Percentiles rank a stretch among this genome's conserved stretches.
Evolutionary conservation across 805 yeast genomes (phyloP).

Genomic region (Lipomyces yamadae): DNA sequence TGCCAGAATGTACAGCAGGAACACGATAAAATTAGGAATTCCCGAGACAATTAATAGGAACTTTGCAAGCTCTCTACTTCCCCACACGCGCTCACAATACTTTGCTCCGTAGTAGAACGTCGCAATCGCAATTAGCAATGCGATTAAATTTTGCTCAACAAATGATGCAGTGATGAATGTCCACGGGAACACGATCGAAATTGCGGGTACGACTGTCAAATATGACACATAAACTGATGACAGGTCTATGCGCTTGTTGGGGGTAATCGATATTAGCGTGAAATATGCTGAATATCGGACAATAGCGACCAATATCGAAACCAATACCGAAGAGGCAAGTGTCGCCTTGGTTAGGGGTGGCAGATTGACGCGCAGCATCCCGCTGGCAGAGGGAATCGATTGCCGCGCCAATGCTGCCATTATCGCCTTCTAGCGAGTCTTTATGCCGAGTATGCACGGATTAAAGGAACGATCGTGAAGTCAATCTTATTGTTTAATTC

Average conservation of each 20-base stretch:
- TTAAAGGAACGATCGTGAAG: background rate
- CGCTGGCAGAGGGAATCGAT: constrained; percentile 5
- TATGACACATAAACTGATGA: constrained; percentile 56
- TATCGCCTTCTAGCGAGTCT: constrained; percentile 10
- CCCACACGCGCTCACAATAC: constrained; percentile 72
- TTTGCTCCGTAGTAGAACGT: constrained; percentile 59
- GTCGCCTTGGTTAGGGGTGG: constrained; percentile 47
- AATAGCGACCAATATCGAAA: constrained; percentile 43
- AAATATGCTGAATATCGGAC: constrained; percentile 47
- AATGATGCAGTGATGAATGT: constrained; percentile 35
- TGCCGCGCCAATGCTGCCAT: constrained; percentile 11
- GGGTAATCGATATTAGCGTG: constrained; percentile 31
- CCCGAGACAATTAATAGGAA: constrained; percentile 52
- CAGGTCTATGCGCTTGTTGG: constrained; percentile 48
- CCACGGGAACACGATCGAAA: constrained; percentile 44
- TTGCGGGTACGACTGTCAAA: constrained; percentile 56
- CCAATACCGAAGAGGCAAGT: constrained; percentile 37
- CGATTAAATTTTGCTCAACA: constrained; percentile 32
- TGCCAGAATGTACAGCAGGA: constrained; percentile 39
- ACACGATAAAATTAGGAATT: constrained; percentile 48
- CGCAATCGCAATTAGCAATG: constrained; percentile 47
- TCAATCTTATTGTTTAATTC: background rate
- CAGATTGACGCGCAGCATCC: constrained; percentile 33
- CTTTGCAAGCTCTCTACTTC: constrained; percentile 55
- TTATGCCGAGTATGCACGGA: background rate